phyloP scores from a whole-genome alignment of 805 yeast species.

The Brettanomyces sp. region DNA sequence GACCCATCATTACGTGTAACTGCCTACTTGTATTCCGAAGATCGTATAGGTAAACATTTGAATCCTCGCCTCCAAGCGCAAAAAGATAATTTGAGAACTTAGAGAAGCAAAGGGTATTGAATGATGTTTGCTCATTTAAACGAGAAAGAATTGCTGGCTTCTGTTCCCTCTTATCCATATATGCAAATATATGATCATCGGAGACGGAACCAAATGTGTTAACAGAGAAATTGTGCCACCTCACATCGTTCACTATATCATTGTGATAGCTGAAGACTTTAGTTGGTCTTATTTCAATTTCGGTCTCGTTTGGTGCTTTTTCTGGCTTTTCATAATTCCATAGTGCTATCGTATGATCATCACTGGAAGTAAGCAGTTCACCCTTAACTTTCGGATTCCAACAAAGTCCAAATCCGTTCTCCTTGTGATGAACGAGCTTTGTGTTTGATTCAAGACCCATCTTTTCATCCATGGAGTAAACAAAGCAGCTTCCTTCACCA shows the following conservation, averaged over 20 bases:
- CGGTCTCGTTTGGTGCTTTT: not conserved
- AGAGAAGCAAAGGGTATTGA: conserved; percentile 61
- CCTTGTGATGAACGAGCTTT: conserved; percentile 42
- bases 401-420: conserved; percentile 67
- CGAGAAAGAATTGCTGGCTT: conserved; percentile 16
- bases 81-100: conserved; percentile 48
- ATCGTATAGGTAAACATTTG: conserved; percentile 60
- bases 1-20: conserved; percentile 74
- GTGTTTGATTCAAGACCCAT: conserved; percentile 15
- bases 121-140: conserved; percentile 27
- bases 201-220: conserved; percentile 61
- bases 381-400: conserved; percentile 49
- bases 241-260: conserved; percentile 66
- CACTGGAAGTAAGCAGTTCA: conserved; percentile 50
- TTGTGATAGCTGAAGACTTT: conserved; percentile 31
- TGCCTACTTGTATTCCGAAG: conserved; percentile 32
- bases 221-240: conserved; percentile 52
- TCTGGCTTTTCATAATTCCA: conserved; percentile 38
- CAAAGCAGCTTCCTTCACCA: conserved; percentile 52
- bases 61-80: conserved; percentile 64
- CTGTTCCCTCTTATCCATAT: conserved; percentile 43
- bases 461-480: conserved; percentile 33
- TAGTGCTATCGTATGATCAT: conserved; percentile 53
- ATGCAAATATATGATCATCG: conserved; percentile 50
- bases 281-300: conserved; percentile 14